Base-by-base conservation (phyloP, 768 basidiomycete genomes). In the Russula emetica region DNA sequence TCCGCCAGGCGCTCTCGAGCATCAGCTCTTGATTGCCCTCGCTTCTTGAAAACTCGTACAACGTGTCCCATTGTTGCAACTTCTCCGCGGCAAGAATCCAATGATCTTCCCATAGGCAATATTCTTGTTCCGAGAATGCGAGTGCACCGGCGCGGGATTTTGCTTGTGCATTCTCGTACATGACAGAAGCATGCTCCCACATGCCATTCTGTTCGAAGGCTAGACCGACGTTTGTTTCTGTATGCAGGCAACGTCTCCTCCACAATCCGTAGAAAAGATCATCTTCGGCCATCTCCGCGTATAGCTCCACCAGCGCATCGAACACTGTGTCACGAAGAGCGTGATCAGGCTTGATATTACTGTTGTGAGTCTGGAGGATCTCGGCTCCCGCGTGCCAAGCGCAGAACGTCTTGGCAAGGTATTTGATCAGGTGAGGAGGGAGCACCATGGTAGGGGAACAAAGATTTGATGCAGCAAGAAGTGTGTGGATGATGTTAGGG, bases 31-130 rank as follows among this genome's bases (percentile, higher is more conserved):
- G 85, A 70, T 98, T 97, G 30, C 84, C 85, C 74, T 98, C 96
- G 60, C 80, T 84, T 68, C 86, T 86, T 1, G 93, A 94, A 22
- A 99, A 83, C 58, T 99, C 97, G 66, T 90, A 85, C 5, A 99
- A 81, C 24, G 90, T 84, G 63, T 99, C 97, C 97, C 97, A 99
- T 66, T 97, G 91, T 72, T 98, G 97, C 20, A 99, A 79, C 74
- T 99, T 99, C 76, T 96, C 92, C 0, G 94, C 88, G 1, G 94
- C 83, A 9, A 95, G 77, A 63, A 99, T 90, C 96, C 97, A 99
- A 73, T 99, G 97, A 73, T 99, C 97, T 71, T 99, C 97, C 97
- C 97, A 99, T 22, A 99, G 78, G 70, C 91, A 94, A 73, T 95
- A 98, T 74, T 99, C 97, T 1, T 89, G 81, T 74, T 99, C 97